These are phyloP conservation scores for Starmerella potacharoeniae DNA, from an alignment of 805 yeast species.

Conservation along the genomic window DNA sequence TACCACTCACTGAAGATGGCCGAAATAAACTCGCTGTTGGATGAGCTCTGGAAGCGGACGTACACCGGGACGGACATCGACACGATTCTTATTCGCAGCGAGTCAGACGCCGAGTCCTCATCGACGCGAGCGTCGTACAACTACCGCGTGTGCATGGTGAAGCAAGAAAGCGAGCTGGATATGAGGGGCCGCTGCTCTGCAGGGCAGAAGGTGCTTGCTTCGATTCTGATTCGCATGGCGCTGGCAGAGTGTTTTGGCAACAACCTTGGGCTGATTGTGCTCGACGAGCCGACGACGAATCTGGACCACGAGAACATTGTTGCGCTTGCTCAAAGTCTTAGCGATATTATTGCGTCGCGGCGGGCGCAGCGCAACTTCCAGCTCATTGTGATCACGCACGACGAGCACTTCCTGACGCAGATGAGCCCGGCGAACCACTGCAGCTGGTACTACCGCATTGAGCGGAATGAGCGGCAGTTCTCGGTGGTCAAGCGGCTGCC, in stretches of 20 bases:
- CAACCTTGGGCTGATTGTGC: constrained; percentile 88
- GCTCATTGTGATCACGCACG: constrained; percentile 91
- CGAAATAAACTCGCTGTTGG: constrained; percentile 76
- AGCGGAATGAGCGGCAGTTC: constrained; percentile 68
- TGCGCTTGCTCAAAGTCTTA: constrained; percentile 70
- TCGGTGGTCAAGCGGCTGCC: constrained; percentile 55
- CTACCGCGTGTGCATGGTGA: constrained; percentile 89
- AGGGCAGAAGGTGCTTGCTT: constrained; percentile 90
- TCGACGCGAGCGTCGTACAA: constrained; percentile 52
- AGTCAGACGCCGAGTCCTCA: constrained; percentile 40
- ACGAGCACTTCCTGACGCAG: constrained; percentile 73
- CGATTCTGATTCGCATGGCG: constrained; percentile 81
- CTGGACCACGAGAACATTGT: constrained; percentile 82
- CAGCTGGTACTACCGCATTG: constrained; percentile 74
- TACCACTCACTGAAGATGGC: constrained; percentile 86
- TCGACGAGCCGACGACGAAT: constrained; percentile 97
- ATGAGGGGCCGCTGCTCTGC: constrained; percentile 99
- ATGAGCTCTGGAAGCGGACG: constrained; percentile 87
- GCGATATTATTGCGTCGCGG: constrained; percentile 62
- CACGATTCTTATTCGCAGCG: constrained; percentile 74
- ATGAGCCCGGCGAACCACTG: constrained; percentile 80
- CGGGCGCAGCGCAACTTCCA: constrained; percentile 79
- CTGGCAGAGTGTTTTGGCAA: constrained; percentile 91
- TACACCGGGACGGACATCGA: constrained; percentile 94
- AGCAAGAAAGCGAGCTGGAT: constrained; percentile 81